Percentiles rank a stretch among this genome's conserved stretches.
These are phyloP conservation scores for Penicillium robsamsonii DNA, from an alignment of 495 filamentous ascomycete genomes.

Conservation along the genomic window DNA sequence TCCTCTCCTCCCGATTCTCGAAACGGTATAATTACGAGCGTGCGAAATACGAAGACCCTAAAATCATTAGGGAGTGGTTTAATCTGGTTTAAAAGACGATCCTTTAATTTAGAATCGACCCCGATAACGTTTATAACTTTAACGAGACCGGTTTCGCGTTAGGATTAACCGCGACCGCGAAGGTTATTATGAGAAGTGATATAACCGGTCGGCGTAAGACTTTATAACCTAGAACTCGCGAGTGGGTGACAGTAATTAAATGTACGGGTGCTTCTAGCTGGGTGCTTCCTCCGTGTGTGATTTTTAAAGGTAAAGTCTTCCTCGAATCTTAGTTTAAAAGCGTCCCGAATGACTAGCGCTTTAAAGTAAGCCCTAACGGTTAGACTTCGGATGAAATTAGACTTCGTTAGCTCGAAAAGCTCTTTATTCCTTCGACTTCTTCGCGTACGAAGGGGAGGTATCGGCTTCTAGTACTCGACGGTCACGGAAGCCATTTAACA, in stretches of 20 bases:
- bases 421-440: no score
- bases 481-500: no score
- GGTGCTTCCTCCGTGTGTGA: conserved; percentile 1
- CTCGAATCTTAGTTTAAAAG: not conserved
- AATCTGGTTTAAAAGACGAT: not conserved
- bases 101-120: not conserved
- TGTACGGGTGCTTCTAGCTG: not conserved
- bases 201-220: not conserved
- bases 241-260: conserved; percentile 5
- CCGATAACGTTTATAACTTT: not conserved
- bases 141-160: conserved; percentile 10
- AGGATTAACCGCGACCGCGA: conserved; percentile 1
- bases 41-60: not conserved
- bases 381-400: not conserved
- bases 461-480: no score
- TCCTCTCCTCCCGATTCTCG: no score
- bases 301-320: conserved; percentile 6
- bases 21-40: no score
- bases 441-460: no score
- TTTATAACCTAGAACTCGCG: conserved; percentile 2
- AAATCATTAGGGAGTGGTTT: not conserved
- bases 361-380: not conserved
- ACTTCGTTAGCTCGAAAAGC: not conserved
- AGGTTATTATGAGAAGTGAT: conserved; percentile 5
- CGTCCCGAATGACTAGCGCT: not conserved